Evolutionary conservation across 2,329 filamentous ascomycete genomes (phyloP).

Genomic region (Sporothrix dimorphospora): DNA sequence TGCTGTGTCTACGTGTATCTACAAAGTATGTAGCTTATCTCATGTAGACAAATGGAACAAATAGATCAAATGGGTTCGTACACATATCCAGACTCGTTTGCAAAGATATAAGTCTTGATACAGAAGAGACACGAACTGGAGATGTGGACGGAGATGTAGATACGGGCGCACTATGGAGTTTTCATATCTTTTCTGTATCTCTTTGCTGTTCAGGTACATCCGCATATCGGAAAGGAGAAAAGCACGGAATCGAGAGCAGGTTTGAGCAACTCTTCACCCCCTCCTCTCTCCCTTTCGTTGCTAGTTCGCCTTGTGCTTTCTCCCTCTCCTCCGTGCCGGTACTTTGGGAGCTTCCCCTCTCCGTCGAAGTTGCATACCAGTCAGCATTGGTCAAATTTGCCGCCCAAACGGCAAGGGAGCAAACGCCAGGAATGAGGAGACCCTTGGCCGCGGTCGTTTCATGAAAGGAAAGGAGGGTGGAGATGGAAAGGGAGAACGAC

Average conservation of each 20-base stretch:
- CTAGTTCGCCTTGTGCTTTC: not conserved
- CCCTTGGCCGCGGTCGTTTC: conserved; percentile 24
- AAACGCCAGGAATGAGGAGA: conserved; percentile 23
- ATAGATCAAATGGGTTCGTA: not conserved
- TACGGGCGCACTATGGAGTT: not conserved
- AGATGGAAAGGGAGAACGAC: conserved; percentile 19
- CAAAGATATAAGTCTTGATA: not conserved
- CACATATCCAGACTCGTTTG: not conserved
- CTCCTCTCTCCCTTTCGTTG: not conserved
- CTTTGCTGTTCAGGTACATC: not conserved
- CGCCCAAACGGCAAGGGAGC: conserved; percentile 23
- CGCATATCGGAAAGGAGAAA: not conserved
- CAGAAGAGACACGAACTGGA: not conserved
- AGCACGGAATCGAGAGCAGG: conserved; percentile 11
- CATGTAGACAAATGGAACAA: not conserved
- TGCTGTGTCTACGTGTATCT: not conserved
- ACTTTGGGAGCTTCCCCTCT: not conserved
- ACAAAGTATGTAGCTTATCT: not conserved
- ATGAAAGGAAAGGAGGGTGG: conserved; percentile 11
- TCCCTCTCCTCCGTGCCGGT: not conserved
- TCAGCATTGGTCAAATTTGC: conserved; percentile 19
- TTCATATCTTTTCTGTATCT: not conserved
- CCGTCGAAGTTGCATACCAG: not conserved
- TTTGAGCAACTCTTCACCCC: conserved; percentile 2
- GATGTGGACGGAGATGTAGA: conserved; percentile 12